Base-by-base conservation (phyloP, 2,329 filamentous ascomycete genomes). In the Zymoseptoria brevis region DNA sequence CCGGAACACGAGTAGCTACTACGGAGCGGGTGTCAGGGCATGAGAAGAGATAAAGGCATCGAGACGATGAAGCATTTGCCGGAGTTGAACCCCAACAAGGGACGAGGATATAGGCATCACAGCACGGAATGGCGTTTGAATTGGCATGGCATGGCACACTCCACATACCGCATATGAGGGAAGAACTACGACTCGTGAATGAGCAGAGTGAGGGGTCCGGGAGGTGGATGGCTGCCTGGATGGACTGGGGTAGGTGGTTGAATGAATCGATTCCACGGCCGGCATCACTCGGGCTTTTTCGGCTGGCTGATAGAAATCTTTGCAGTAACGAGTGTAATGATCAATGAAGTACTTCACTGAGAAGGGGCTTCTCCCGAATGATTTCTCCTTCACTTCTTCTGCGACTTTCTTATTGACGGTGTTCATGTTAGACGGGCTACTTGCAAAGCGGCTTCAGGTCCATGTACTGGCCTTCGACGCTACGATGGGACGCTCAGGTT, bases 301-400 rank as follows among this genome's bases (percentile, higher is more conserved):
- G 35, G 11, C 11, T 41, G 35, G 16, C 35, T 16, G 35, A 41
- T 41, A 6, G 35, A 16, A 41, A 41, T 4, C 21, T 41, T 50
- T 45, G 54, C 60, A 58, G 57, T 62, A 60, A 62, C 58, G 60
- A 62, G 60, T 51, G 56, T 60, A 60, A 62, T 57, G 57, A 57
- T 52, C 50, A 60, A 24, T 45, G 35, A 41, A 16, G 55, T 22
- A 48, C 30, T 22, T 24, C 35, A 35, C 41, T 53, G 50, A 57
- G 29, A 29, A 29, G 24, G 24, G 21, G 4, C 29, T 22, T 24
- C 45, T 7, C 29, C 30, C 54, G 26, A 29, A 1, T 2, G 5
- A 35, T 55, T 19, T 21, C 35, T 19, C 13, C 35, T 41, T 50
- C 19, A 16, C 35, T 55, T 22, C n/a, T n/a, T n/a, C n/a, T n/a